Evolutionary conservation across 2,329 filamentous ascomycete species (phyloP), one percentile per base, ranked within the genome.

Genomic region (Harringtonia lauricola): DNA sequence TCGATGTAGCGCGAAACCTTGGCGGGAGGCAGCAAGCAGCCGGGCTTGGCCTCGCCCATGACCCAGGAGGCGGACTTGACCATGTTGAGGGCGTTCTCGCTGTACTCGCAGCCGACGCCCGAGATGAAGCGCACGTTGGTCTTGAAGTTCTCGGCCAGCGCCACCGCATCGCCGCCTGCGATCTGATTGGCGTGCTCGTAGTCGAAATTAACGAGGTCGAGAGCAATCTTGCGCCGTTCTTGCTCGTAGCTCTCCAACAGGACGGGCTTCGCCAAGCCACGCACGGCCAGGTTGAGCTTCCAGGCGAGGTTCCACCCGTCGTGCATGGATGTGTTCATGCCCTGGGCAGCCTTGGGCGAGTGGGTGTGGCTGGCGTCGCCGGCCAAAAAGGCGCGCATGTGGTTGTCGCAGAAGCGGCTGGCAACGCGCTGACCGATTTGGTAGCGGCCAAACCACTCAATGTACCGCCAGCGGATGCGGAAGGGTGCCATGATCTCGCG

Each of bases 1-100:
- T 89, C 84, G 41, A 87, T 74, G 56, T 82, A 87, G 24, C 84
- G 73, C 1, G 81, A 83, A 17, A 81, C 82, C 59, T 77, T 83
- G 34, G 79, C 79, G 3, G 83, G 83, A 3, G 79, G 72, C 22
- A 84, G 66, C 19, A 74, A 63, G 40, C 70, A 74, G 8, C 73
- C 73, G 4, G 72, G 71, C 48, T 67, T 68, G 38, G 70, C 69
- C 22, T 71, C 50, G 41, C 50, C 50, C 41, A 51, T 45, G 15
- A 48, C 43, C 33, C 71, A 70, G 34, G 62, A 53, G 19, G 51
- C 54, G 29, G 59, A 55, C 45, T 64, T 65, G 9, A 45, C 34
- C 49, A 51, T 49, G 57, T 76, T 76, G 50, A 77, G 61, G 26
- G 62, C 55, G 49, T 71, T 76, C 51, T 68, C 64, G 42, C 60